Base-by-base conservation (phyloP, 345 rosid species). In the Aquilaria yunnanensis region DNA sequence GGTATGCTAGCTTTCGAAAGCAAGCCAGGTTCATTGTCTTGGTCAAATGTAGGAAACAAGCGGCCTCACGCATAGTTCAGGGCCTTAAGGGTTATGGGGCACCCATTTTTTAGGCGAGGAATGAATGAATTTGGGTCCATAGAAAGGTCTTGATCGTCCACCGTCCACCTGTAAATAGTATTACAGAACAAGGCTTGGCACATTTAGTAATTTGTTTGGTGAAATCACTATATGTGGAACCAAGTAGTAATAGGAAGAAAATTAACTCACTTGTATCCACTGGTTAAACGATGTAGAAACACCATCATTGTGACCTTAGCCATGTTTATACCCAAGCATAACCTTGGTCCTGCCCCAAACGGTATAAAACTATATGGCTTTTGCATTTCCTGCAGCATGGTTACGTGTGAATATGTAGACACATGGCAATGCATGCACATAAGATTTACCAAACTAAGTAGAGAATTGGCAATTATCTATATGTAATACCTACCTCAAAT, bases 311-410 rank as follows among this genome's bases (percentile, higher is more conserved):
- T 78, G 59, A 80, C 73, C 71, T 70, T 81, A 1, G 83, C 90
- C 86, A 84, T 81, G 67, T 77, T 79, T 62, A 74, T 79, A 58
- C 89, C 86, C 14, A 81, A 47, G 72, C 86, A 84, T 51, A 81
- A 79, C 69, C 89, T 72, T 2, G 80, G 75, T 51, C 89, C 86
- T 9, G 81, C 74, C 16, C 86, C 89, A 41, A 84, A 84, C 10
- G 89, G 81, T 66, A 84, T 72, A 60, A 75, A 84, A 68, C 86
- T 70, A 54, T 77, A 84, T 11, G 86, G 82, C 33, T 79, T 81
- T 14, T 74, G 86, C 71, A 61, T 72, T 56, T 79, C 84, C 86
- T 84, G 81, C 11, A 66, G 30, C 49, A 13, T 2, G 50, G 62
- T 57, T 51, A 54, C 56, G 23, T 9, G 10, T 8, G n/a, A 16